These are phyloP conservation scores for Neoscytalidium dimidiatum DNA, from an alignment of 2,329 filamentous ascomycete genomes.

Conservation along the genomic window DNA sequence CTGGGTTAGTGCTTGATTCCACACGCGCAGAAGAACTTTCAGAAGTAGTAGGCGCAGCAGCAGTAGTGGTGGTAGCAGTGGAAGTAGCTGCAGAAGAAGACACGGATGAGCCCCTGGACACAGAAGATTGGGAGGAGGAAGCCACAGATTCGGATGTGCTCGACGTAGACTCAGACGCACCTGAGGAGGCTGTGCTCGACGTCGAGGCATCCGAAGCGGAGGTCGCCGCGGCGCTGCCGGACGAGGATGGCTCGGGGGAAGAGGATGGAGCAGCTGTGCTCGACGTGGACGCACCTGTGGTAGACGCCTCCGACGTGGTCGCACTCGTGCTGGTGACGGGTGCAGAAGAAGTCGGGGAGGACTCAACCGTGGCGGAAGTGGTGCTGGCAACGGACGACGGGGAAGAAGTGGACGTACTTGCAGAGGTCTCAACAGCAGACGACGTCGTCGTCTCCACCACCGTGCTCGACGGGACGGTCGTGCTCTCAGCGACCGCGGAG, in stretches of 20 bases:
- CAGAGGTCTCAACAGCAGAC: conserved; percentile 17
- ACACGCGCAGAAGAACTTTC: conserved; percentile 5
- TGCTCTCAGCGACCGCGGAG: conserved; percentile 19
- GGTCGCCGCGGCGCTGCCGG: conserved; percentile 2
- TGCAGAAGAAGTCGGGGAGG: conserved; percentile 5
- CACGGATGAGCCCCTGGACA: conserved; percentile 14
- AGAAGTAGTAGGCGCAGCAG: conserved; percentile 25
- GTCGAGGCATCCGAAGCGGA: conserved; percentile 12
- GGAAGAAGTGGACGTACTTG: conserved; percentile 17
- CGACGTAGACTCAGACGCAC: conserved; percentile 17
- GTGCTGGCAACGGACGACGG: conserved; percentile 16
- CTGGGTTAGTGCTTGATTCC: conserved; percentile 13
- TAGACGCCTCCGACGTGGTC: conserved; percentile 9
- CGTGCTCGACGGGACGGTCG: conserved; percentile 14
- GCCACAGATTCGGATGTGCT: conserved; percentile 19
- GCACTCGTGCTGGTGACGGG: conserved; percentile 8
- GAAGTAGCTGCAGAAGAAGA: conserved; percentile 20
- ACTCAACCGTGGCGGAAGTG: conserved; percentile 1
- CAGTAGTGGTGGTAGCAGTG: conserved; percentile 29
- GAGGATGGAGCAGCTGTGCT: conserved; percentile 14
- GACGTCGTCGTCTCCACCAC: conserved; percentile 7
- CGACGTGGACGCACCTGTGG: conserved; percentile 20
- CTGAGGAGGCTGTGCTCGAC: conserved; percentile 1
- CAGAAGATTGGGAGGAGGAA: conserved; percentile 6
- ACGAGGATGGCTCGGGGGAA: conserved; percentile 1